Evolutionary conservation across 2,329 filamentous ascomycete genomes (phyloP).

Genomic region (Aureobasidium pullulans): DNA sequence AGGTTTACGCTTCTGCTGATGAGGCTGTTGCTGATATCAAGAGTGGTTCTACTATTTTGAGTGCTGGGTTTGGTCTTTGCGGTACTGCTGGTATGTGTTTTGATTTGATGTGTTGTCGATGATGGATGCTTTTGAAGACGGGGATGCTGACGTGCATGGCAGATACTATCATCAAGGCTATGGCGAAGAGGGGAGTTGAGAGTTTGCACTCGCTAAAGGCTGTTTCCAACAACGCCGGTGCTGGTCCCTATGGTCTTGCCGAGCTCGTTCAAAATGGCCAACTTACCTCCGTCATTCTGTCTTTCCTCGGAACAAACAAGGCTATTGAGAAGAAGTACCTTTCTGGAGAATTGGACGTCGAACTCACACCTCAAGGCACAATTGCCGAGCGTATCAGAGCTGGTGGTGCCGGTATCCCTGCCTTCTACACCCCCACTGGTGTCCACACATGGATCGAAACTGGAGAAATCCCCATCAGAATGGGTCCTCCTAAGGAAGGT

Average conservation of each 20-base stretch:
- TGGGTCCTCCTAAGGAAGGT: slow-evolving; percentile 46
- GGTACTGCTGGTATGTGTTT: slow-evolving; percentile 42
- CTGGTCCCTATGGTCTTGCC: slow-evolving; percentile 55
- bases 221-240: slow-evolving; percentile 90
- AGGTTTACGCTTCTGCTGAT: slow-evolving; percentile 29
- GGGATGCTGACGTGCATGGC: slow-evolving; percentile 33
- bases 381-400: slow-evolving; percentile 81
- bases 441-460: slow-evolving; percentile 64
- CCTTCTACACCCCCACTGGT: slow-evolving; percentile 73
- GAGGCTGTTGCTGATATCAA: slow-evolving; percentile 57
- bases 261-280: slow-evolving; percentile 63
- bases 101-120: neutral
- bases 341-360: slow-evolving; percentile 77
- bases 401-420: slow-evolving; percentile 82
- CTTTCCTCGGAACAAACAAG: slow-evolving; percentile 93
- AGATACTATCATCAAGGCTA: slow-evolving; percentile 69
- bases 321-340: slow-evolving; percentile 87
- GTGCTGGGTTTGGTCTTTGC: slow-evolving; percentile 76
- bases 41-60: slow-evolving; percentile 66
- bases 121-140: neutral
- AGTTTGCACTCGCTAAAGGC: slow-evolving; percentile 55
- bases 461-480: slow-evolving; percentile 76
- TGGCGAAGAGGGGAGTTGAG: slow-evolving; percentile 49
- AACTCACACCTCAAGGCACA: slow-evolving; percentile 87
- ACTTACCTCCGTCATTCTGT: slow-evolving; percentile 86